These are phyloP conservation scores for Fomitopsis pinicola DNA, from an alignment of 1,284 basidiomycete genomes.

Conservation along the genomic window DNA sequence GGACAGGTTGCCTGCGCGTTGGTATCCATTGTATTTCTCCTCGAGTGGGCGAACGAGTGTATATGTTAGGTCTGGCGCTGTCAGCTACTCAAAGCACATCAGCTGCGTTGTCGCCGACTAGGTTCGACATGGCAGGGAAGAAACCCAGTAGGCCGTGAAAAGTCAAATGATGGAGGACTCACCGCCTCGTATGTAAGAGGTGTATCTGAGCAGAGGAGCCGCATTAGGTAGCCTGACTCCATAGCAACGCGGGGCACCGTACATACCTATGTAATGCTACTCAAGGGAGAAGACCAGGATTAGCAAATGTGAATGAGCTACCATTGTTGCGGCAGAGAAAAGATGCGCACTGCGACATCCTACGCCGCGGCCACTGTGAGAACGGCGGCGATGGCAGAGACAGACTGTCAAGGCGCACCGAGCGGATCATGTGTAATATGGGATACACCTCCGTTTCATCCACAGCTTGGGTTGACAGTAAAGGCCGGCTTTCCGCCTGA, in stretches of 20 bases:
- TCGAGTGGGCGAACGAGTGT: constrained; percentile 74
- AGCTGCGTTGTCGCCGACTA: neutral
- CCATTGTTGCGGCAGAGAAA: neutral
- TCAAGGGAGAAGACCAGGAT: neutral
- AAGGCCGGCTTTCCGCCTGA: constrained; percentile 27
- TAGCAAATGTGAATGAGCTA: neutral
- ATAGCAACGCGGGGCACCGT: neutral
- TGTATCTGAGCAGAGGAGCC: constrained; percentile 48
- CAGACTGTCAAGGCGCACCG: constrained; percentile 28
- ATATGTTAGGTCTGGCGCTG: constrained; percentile 82
- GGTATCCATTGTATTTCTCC: constrained; percentile 67
- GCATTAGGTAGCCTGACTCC: neutral
- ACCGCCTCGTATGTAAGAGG: constrained; percentile 74
- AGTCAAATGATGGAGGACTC: constrained; percentile 14
- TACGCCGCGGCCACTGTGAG: constrained; percentile 19
- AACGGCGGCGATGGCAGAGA: constrained; percentile 4
- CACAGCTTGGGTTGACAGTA: constrained; percentile 40
- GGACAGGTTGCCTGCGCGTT: constrained; percentile 63
- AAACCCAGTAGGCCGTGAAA: neutral
- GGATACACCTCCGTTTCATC: constrained; percentile 63
- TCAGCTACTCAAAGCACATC: constrained; percentile 43
- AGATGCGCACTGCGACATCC: constrained; percentile 53
- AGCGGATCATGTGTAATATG: constrained; percentile 65
- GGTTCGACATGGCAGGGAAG: neutral
- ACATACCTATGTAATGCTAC: constrained; percentile 1